Evolutionary conservation across 2,329 filamentous ascomycete species (phyloP).

Genomic region (Sclerotinia borealis): DNA sequence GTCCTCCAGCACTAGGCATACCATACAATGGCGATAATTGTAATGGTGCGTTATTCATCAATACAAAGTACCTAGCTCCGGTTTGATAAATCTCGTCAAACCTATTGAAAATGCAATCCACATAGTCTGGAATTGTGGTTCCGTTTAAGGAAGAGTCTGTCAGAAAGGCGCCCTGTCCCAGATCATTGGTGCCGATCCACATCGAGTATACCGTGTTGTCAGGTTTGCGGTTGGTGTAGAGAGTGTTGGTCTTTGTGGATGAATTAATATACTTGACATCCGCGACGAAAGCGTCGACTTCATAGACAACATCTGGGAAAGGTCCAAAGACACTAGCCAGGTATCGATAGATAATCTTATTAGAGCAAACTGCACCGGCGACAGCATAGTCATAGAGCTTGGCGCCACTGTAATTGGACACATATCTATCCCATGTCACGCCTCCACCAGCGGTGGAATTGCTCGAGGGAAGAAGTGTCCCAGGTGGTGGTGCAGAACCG

Average conservation of each 20-base stretch:
- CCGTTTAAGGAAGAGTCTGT: conserved; percentile 53
- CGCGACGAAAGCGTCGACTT: conserved; percentile 50
- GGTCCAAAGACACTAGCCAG: conserved; percentile 43
- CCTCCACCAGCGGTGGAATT: conserved; percentile 58
- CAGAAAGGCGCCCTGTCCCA: conserved; percentile 60
- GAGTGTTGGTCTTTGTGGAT: conserved; percentile 31
- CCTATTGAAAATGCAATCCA: conserved; percentile 60
- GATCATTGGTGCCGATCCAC: conserved; percentile 79
- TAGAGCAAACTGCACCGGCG: conserved; percentile 65
- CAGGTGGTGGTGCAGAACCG: conserved; percentile 56
- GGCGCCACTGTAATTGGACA: conserved; percentile 51
- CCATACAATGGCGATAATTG: conserved; percentile 64
- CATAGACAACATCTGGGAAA: conserved; percentile 59
- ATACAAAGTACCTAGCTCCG: conserved; percentile 64
- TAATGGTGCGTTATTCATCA: conserved; percentile 64
- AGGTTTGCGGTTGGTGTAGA: conserved; percentile 41
- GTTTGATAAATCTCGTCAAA: conserved; percentile 58
- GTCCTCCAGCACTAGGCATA: conserved; percentile 38
- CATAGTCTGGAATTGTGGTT: conserved; percentile 57
- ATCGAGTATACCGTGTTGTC: conserved; percentile 66
- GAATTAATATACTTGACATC: conserved; percentile 38
- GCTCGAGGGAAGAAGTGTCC: conserved; percentile 40
- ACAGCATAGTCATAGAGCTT: conserved; percentile 65
- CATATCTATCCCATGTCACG: conserved; percentile 62
- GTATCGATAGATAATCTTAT: conserved; percentile 55